Base-by-base conservation (phyloP, 768 basidiomycete species). In the Tricholoma terreum region DNA sequence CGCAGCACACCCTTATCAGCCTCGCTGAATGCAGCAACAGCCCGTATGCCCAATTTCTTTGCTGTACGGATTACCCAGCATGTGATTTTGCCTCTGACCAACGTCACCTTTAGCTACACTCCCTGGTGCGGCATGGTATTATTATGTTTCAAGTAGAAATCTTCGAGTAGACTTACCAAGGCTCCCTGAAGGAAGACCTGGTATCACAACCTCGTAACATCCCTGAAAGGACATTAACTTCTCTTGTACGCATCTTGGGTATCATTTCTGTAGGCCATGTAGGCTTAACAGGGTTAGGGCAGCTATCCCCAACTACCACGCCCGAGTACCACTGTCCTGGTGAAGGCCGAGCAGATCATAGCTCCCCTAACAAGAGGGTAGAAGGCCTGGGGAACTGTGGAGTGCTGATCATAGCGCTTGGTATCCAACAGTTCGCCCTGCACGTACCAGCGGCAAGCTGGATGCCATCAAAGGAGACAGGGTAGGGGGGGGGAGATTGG, bases 31-130 rank as follows among this genome's bases (percentile, higher is more conserved):
- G 97, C 90, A 0, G 94, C 94, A 14, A 97, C 94, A 0, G 92
- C 94, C 79, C 83, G 87, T 68, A 97, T 88, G 0, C 95, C 94
- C 3, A 97, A 77, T 67, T 89, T 90, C 70, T 79, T 85, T 2
- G 92, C 92, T 0, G 94, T 96, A 22, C 90, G 86, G 55, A 96
- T 96, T 43, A 98, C 92, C 17, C 94, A 87, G 70, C 95, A 97
- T 5, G 94, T 94, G 61, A 98, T 98, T 73, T 98, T 95, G 48
- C 94, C 94, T 71, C 94, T 96, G 59, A 12, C 11, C 31, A 1
- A 54, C 5, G n/a, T 58, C 15, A 40, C 33, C 22, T 57, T 10
- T 48, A 36, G 34, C 19, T 56, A 30, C 22, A 35, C 55, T 59
- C 50, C 58, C 68, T 65, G 52, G 19, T 21, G 40, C 19, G 33